Evolutionary conservation across 306 rosid species (phyloP).

Genomic region (Vicia faba): DNA sequence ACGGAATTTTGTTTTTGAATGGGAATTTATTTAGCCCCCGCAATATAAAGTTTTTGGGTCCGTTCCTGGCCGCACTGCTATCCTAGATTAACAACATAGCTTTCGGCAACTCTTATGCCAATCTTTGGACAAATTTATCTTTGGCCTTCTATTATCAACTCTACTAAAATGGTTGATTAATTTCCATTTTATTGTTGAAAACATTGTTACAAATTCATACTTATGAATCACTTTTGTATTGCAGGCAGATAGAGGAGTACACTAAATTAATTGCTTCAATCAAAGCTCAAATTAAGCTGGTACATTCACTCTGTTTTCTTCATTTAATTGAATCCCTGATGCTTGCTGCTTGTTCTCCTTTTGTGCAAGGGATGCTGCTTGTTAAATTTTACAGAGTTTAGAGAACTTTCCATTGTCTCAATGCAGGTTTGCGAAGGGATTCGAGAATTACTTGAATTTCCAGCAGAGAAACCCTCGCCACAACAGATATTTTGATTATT

Average conservation of each 20-base stretch:
- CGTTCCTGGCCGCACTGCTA: background rate
- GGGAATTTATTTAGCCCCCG: no score
- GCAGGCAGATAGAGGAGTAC: conserved; percentile 86
- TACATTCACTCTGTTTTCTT: conserved; percentile 38
- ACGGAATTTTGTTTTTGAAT: no score
- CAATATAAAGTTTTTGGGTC: no score
- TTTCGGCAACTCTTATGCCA: conserved; percentile 1
- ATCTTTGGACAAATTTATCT: conserved; percentile 12
- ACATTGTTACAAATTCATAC: conserved; percentile 20
- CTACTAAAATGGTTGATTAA: background rate
- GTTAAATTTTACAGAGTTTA: conserved; percentile 6
- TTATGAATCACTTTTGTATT: conserved; percentile 22
- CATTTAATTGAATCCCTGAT: background rate
- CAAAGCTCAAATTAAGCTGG: conserved; percentile 93
- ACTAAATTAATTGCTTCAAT: conserved; percentile 80
- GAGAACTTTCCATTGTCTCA: conserved; percentile 18
- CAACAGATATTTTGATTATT: conserved; percentile 48
- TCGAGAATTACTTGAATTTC: conserved; percentile 73
- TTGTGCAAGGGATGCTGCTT: conserved; percentile 21
- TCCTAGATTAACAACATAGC: background rate
- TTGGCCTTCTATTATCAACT: conserved; percentile 4
- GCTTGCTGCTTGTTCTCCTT: conserved; percentile 12
- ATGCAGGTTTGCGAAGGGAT: conserved; percentile 88
- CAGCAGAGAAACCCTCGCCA: conserved; percentile 68
- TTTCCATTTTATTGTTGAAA: conserved; percentile 24